A percentile compares a stretch with the other conserved stretches of the same genome.
phyloP scores from a whole-genome alignment of 1,284 basidiomycete genomes.

The Marasmius oreades region DNA sequence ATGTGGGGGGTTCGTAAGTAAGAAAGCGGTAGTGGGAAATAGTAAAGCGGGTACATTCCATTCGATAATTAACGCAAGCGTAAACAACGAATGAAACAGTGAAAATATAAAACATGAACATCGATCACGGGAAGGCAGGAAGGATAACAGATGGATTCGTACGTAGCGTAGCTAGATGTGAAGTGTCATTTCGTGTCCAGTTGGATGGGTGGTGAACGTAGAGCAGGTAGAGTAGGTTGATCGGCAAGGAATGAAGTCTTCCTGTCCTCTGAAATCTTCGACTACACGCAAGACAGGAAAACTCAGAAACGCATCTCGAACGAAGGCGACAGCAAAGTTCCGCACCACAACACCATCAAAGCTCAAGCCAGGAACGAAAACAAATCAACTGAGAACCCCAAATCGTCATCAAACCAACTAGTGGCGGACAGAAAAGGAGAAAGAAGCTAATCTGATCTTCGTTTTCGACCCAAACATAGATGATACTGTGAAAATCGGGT shows the following conservation, averaged over 20 bases:
- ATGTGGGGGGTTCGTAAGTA: background rate
- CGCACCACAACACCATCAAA: background rate
- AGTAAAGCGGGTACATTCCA: background rate
- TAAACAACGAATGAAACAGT: background rate
- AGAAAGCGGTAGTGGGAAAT: background rate
- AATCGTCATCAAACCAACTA: conserved; percentile 7
- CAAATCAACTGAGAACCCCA: background rate
- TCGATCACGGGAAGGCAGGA: background rate
- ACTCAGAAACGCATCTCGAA: background rate
- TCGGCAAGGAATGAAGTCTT: background rate
- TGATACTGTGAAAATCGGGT: background rate
- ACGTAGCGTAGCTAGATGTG: background rate
- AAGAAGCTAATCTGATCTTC: background rate
- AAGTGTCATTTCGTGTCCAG: background rate
- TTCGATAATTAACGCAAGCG: background rate
- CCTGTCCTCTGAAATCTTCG: background rate
- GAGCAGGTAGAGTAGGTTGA: background rate
- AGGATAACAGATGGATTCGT: background rate
- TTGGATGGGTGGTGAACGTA: background rate
- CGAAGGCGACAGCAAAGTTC: background rate
- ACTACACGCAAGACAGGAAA: conserved; percentile 1
- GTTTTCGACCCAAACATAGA: background rate
- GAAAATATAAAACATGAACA: background rate
- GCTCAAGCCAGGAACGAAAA: background rate
- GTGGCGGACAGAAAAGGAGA: conserved; percentile 6